Evolutionary conservation across 225 moss, liverwort and hornwort species (phyloP).

Genomic region (Antitrichia curtipendula): DNA sequence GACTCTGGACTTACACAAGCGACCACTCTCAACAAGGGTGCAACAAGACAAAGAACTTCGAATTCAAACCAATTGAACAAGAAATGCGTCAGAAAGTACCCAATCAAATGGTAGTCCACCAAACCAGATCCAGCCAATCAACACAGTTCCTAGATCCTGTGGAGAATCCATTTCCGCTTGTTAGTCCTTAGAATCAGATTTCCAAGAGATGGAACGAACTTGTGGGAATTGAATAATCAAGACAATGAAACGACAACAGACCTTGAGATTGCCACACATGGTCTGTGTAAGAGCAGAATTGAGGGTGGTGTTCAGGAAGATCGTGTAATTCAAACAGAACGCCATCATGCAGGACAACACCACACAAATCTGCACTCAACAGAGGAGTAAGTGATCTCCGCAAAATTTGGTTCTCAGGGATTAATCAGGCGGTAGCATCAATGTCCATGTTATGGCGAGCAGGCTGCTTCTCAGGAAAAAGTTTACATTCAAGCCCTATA

Average conservation of each 20-base stretch:
- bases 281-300: constrained; percentile 98
- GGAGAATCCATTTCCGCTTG: neutral
- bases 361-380: constrained; percentile 59
- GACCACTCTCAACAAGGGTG: neutral
- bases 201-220: neutral
- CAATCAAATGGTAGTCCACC: constrained; percentile 93
- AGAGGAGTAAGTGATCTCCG: neutral
- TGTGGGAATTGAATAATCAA: neutral
- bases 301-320: constrained; percentile 89
- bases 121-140: constrained; percentile 92
- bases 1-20: neutral
- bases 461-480: neutral
- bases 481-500: neutral
- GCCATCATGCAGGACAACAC: constrained; percentile 84
- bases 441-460: neutral
- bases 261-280: constrained; percentile 99
- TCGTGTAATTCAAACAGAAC: constrained; percentile 91
- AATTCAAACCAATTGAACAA: neutral
- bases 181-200: neutral
- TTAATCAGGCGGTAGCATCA: neutral
- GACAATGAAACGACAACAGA: neutral
- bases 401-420: neutral
- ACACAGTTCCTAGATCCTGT: constrained; percentile 90
- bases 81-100: constrained; percentile 24
- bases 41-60: neutral